Base-by-base conservation (phyloP, 2,329 filamentous ascomycete genomes). In the Stemphylium lycopersici region DNA sequence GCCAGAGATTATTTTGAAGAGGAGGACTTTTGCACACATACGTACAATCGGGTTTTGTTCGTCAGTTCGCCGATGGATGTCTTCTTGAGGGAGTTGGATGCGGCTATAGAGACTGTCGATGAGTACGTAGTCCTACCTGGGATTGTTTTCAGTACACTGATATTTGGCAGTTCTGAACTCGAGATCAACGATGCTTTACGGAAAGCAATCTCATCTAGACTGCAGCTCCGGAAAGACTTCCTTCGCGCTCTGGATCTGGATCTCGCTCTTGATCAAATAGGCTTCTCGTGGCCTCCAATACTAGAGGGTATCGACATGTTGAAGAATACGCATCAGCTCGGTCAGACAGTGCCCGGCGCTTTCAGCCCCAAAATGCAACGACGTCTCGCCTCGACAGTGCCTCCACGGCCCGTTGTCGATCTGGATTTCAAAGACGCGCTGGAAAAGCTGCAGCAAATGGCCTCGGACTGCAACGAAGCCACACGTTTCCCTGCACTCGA, bases 1-100 rank as follows among this genome's bases (percentile, higher is more conserved):
- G 82, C 83, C n/a, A 90, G 96, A 72, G 89, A 96, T 64, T 97
- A 89, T 71, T 98, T 93, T 66, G 95, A 99, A 88, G 95, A 99
- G 77, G 95, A 99, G 76, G 95, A 99, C 69, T 97, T 99, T 71
- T 91, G 96, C 16, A 93, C 91, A 6, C 92, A 96, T 73, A 90
- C 93, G 0, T 98, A 95, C 71, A 89, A 92, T 63, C 85, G 93
- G 33, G 86, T 85, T 11, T 79, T 99, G 0, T 81, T 98, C 6
- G 85, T 87, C 22, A 58, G 56, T 38, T 52, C 63, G 6, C 69
- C 70, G 6, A 60, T 71, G 39, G 70, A 75, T 56, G 67, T 71
- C 3, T 72, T 76, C 39, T 32, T 69, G 50, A 62, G 69, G 6
- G 70, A 74, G 52, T 50, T 74, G 16, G 70, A 74, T 55, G 68